Conservation (phyloP, 768 basidiomycete species). For the Phaffia tasmanica region DNA sequence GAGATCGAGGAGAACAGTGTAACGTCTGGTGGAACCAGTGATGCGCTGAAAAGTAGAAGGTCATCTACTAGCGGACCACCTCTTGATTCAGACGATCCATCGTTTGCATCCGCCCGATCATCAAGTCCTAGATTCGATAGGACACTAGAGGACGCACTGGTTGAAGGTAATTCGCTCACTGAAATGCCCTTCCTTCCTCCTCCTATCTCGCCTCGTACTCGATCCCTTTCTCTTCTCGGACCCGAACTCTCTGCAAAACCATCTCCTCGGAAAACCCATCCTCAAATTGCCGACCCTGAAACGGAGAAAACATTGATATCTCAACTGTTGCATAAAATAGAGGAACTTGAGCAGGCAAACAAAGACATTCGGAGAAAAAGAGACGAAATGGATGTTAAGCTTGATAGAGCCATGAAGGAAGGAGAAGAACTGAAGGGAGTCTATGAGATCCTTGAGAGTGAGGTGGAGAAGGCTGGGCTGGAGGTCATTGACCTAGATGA, state of each 20-base stretch:
- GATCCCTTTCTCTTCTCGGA: constrained; percentile 15
- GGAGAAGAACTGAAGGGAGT: constrained; percentile 40
- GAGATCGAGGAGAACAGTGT: constrained; percentile 10
- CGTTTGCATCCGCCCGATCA: not conserved
- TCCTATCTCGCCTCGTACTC: constrained; percentile 9
- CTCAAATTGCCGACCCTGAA: not conserved
- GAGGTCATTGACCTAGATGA: constrained; percentile 50
- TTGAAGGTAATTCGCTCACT: not conserved
- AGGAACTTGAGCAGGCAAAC: constrained; percentile 29
- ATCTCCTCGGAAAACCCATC: not conserved
- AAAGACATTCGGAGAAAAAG: constrained; percentile 24
- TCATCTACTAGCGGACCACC: not conserved
- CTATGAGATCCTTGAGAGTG: constrained; percentile 44
- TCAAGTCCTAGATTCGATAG: not conserved
- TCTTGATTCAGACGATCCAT: not conserved
- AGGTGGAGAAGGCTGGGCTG: constrained; percentile 41
- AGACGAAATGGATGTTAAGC: constrained; percentile 18
- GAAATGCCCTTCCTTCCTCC: constrained; percentile 3
- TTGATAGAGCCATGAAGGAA: constrained; percentile 21
- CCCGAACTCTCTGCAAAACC: constrained; percentile 3
- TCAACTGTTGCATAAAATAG: constrained; percentile 29
- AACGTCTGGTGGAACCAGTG: not conserved
- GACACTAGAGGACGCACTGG: not conserved
- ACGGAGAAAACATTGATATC: constrained; percentile 26
- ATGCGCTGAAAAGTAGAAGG: not conserved